phyloP scores from a whole-genome alignment of 2,329 filamentous ascomycete species.

The Aspergillus oerlinghausenensis region DNA sequence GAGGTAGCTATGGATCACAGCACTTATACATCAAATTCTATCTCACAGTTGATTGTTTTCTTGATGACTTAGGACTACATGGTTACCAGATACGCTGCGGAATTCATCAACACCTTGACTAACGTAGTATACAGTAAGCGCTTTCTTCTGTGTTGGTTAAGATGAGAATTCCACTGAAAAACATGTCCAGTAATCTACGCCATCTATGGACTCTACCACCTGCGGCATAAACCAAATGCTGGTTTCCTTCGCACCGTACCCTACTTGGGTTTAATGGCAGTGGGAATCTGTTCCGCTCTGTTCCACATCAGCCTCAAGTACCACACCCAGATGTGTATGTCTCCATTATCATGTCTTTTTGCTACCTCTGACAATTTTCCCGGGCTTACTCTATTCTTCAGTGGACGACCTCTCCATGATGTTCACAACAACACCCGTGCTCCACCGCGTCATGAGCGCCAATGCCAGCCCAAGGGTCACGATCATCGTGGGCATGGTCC shows the following conservation, averaged over 20 bases:
- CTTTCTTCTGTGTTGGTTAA: neutral
- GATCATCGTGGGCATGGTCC: neutral
- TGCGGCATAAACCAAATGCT: slow-evolving; percentile 3
- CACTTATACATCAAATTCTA: too few species aligned
- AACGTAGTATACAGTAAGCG: neutral
- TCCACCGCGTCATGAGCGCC: slow-evolving; percentile 17
- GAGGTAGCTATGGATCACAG: neutral
- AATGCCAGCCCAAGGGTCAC: slow-evolving; percentile 8
- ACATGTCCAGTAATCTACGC: slow-evolving; percentile 18
- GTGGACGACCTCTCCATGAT: slow-evolving; percentile 23
- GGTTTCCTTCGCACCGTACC: slow-evolving; percentile 9
- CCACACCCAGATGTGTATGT: slow-evolving; percentile 25
- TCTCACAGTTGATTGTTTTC: neutral
- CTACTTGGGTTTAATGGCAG: slow-evolving; percentile 18
- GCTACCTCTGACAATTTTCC: neutral
- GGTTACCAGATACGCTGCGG: neutral
- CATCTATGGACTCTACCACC: slow-evolving; percentile 9
- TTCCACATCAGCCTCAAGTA: slow-evolving; percentile 27
- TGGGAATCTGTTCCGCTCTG: slow-evolving; percentile 21
- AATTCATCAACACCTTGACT: neutral
- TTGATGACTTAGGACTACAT: neutral
- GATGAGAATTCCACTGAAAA: neutral
- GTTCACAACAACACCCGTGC: slow-evolving; percentile 17
- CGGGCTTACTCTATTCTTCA: neutral
- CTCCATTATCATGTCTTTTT: neutral